Evolutionary conservation across 176 grass and related monocot species (phyloP), one percentile per base, ranked within the genome.

Genomic region (Cymbopogon citratus): DNA sequence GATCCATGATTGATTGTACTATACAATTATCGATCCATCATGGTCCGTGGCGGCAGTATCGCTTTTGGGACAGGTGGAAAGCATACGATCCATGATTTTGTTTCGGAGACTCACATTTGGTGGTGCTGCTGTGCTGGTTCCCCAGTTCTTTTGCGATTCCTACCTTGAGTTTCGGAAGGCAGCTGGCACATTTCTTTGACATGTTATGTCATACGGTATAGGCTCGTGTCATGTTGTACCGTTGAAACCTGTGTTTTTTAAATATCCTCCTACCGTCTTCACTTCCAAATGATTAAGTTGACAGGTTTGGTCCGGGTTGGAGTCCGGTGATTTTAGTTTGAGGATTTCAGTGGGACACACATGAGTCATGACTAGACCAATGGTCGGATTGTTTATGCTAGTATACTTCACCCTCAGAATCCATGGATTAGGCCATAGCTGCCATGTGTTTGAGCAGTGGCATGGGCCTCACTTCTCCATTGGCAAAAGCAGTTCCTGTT

Each of bases 381-480:
- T 81, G 71, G 7, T 56, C 35, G 40, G 36, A 73, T 82, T 67
- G 73, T 66, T 60, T 64, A 54, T 71, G 41, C 61, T n/a, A n/a
- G n/a, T n/a, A n/a, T 52, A 43, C 27, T 59, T 13, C 78, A 44
- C 57, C 27, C 19, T 65, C 45, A 77, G 21, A 40, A 64, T 28
- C 26, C 73, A 73, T 62, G 16, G 66, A 71, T 65, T 81, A 49
- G 65, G 71, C 33, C 77, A 46, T 61, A 71, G 57, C 75, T 52
- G 74, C 46, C 88, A 86, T 90, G 83, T 90, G 88, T 83, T 78
- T 67, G 73, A 78, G 76, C 66, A 85, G 88, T 70, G n/a, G 26
- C 61, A 31, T 69, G 78, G 44, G 14, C 64, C 45, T 80, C 78
- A 19, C 73, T 48, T 52, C 46, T 73, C 73, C 66, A 83, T 82